Evolutionary conservation across 2,329 filamentous ascomycete species (phyloP), one percentile per base, ranked within the genome.

Genomic region (Trichoderma koningii): DNA sequence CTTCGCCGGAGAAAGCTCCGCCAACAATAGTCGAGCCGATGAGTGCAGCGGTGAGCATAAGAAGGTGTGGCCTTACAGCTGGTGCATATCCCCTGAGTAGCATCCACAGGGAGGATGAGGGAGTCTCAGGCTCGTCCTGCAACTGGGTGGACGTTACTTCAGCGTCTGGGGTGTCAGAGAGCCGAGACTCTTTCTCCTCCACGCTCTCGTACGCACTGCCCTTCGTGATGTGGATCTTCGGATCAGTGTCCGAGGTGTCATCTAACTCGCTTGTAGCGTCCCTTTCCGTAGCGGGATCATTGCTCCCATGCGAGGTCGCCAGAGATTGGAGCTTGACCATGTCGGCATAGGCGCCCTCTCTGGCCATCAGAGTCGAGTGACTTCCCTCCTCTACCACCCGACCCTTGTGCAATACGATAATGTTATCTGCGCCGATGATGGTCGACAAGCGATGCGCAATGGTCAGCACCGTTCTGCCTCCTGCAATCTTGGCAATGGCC

Each of bases 401-500:
- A 0, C 89, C 88, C 50, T 84, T 79, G 4, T 84, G 79, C 68
- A 91, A 77, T 2, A 91, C 87, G 3, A 90, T 77, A 55, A 91
- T 90, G 62, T 85, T 83, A 67, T 90, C 84, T 0, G 88, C 88
- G 60, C 84, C 81, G 68, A 82, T 83, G 63, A 88, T 83, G 0
- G 85, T 88, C 0, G 83, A 83, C 2, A 89, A 76, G 0, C 86
- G 78, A 73, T 88, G 86, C 0, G 88, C 88, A 63, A 91, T 89
- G 10, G 86, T 82, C 63, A 91, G 85, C 0, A 87, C 88, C 0
- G 88, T 91, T n/a, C 87, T 71, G 1, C 73, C 74, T 7, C 68
- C 64, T 61, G 76, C 68, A 59, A 79, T 69, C 61, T 71, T 68
- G 65, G 78, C 75, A 3, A 83, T 73, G 0, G 78, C 76, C 1